Percentiles rank a stretch among this genome's conserved stretches.
These are phyloP conservation scores for Magnusiomyces magnusii DNA, from an alignment of 1,139 yeast species.

Conservation along the genomic window DNA sequence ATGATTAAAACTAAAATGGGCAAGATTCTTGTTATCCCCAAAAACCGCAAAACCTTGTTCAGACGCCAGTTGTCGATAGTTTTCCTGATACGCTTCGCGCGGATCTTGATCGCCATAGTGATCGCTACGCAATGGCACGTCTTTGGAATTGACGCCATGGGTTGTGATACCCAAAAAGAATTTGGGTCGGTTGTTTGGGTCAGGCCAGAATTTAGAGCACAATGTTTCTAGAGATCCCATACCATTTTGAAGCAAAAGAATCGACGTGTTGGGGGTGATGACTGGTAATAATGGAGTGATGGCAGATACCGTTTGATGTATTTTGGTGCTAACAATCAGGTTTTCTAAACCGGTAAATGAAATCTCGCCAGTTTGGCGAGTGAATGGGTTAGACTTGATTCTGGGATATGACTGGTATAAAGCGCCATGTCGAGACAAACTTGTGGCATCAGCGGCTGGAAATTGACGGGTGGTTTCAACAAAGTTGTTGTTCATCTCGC, in stretches of 20 bases:
- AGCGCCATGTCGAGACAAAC: slow-evolving; percentile 13
- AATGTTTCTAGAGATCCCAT: slow-evolving; percentile 58
- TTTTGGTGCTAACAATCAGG: slow-evolving; percentile 56
- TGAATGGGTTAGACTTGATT: background rate
- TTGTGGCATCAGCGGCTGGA: slow-evolving; percentile 13
- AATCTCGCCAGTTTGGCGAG: background rate
- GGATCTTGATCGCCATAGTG: background rate
- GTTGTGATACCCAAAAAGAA: slow-evolving; percentile 68
- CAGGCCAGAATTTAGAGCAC: slow-evolving; percentile 49
- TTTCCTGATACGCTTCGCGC: slow-evolving; percentile 62
- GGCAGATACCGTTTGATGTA: slow-evolving; percentile 47
- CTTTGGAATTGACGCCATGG: slow-evolving; percentile 61
- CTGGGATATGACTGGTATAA: slow-evolving; percentile 9
- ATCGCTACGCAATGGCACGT: slow-evolving; percentile 20
- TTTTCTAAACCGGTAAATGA: slow-evolving; percentile 37
- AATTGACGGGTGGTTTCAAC: slow-evolving; percentile 11
- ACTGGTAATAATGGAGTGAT: slow-evolving; percentile 40
- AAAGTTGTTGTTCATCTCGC: slow-evolving; percentile 14
- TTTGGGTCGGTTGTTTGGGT: slow-evolving; percentile 41
- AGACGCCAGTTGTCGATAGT: slow-evolving; percentile 43
- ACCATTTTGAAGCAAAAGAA: slow-evolving; percentile 72
- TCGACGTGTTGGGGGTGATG: slow-evolving; percentile 41
- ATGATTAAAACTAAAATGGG: slow-evolving; percentile 2
- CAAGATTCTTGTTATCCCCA: background rate
- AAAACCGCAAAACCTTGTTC: slow-evolving; percentile 4